Percentiles rank a stretch among this genome's conserved stretches.
Conservation (phyloP, 257 asterid genomes). For the Solanum piurae region DNA sequence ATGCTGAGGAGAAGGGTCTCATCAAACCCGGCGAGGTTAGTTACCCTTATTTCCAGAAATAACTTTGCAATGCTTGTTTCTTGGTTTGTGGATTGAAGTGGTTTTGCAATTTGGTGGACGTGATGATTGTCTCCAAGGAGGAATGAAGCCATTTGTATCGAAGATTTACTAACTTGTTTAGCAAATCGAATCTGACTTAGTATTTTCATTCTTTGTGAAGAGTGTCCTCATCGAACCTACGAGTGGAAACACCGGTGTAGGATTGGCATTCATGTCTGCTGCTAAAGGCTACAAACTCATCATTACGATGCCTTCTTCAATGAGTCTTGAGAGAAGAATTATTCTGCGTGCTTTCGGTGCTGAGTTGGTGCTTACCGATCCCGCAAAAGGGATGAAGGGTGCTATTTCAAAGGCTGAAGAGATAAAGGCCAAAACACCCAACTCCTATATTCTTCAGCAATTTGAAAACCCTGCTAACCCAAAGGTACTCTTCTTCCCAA, state of each 20-base stretch:
- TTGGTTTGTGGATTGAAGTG: not conserved
- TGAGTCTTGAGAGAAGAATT: slow-evolving; percentile 84
- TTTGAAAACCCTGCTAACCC: slow-evolving; percentile 94
- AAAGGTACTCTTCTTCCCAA: slow-evolving; percentile 31
- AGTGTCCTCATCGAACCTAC: slow-evolving; percentile 88
- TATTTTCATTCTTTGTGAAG: slow-evolving; percentile 25
- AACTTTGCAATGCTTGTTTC: not conserved
- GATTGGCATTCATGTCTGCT: slow-evolving; percentile 95
- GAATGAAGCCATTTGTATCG: not conserved
- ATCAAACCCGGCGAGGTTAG: slow-evolving; percentile 82
- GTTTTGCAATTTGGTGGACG: not conserved
- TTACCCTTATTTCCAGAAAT: not conserved
- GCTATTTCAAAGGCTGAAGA: slow-evolving; percentile 87
- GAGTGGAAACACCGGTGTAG: slow-evolving; percentile 95
- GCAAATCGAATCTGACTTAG: not conserved
- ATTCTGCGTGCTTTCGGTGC: slow-evolving; percentile 94
- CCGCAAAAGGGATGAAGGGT: slow-evolving; percentile 89
- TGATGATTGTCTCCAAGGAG: not conserved
- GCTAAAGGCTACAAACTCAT: slow-evolving; percentile 83
- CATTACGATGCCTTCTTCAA: slow-evolving; percentile 84
- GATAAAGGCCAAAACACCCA: slow-evolving; percentile 67
- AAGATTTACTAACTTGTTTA: not conserved
- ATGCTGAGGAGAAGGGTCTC: slow-evolving; percentile 76
- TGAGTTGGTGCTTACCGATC: slow-evolving; percentile 77
- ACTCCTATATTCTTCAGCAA: slow-evolving; percentile 87